Conservation (phyloP, 495 filamentous ascomycete genomes). For the Talaromyces stipitatus region DNA sequence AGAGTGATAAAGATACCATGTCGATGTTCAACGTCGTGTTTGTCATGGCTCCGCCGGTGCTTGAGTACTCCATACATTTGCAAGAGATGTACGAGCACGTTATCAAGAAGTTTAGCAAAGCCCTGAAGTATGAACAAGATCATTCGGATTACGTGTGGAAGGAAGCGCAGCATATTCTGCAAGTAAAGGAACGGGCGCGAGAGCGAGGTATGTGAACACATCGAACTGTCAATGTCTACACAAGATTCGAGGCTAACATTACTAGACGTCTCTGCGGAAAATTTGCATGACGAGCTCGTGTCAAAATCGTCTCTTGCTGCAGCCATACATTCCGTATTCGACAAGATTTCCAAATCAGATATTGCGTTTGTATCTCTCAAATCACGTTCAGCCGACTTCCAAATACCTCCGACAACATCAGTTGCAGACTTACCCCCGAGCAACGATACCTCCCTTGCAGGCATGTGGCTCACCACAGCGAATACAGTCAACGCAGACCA, state of each 20-base stretch:
- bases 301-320: constrained; percentile 70
- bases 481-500: constrained; percentile 62
- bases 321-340: constrained; percentile 73
- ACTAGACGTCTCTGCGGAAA: constrained; percentile 30
- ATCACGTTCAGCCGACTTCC: constrained; percentile 64
- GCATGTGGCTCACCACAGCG: constrained; percentile 79
- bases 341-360: constrained; percentile 69
- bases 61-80: constrained; percentile 66
- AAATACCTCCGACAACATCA: constrained; percentile 76
- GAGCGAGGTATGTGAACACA: constrained; percentile 53
- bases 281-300: constrained; percentile 54
- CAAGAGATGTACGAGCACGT: constrained; percentile 80
- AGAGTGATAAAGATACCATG: constrained; percentile 58
- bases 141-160: constrained; percentile 81
- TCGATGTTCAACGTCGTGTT: constrained; percentile 98
- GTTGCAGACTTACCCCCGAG: constrained; percentile 63
- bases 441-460: constrained; percentile 55
- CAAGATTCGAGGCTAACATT: constrained; percentile 1
- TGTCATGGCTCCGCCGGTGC: constrained; percentile 68
- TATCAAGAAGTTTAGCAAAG: constrained; percentile 81
- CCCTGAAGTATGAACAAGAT: constrained; percentile 84
- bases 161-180: constrained; percentile 70
- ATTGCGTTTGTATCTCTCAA: constrained; percentile 67
- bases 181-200: constrained; percentile 68
- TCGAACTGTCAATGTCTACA: not conserved